Base-by-base conservation (phyloP, 768 basidiomycete genomes). In the Podaxis carcinomalis region DNA sequence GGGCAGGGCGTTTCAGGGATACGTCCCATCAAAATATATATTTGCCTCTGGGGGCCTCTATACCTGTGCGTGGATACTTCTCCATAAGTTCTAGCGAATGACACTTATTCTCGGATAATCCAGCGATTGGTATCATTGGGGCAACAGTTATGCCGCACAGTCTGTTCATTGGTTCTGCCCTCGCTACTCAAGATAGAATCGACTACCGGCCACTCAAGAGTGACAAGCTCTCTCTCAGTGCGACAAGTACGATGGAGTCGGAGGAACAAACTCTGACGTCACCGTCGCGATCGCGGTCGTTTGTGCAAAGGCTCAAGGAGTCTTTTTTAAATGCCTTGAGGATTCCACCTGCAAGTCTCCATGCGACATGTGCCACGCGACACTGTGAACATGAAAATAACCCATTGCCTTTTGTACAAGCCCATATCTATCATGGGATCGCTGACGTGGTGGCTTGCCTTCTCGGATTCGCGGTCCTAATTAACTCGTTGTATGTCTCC, bases 91-190 rank as follows among this genome's bases (percentile, higher is more conserved):
- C 27, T 44, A 5, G 40, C 35, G 23, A 28, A 25, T 32, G 54
- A 25, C 42, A 39, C 37, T 28, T 49, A 51, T 27, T 35, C 61
- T 44, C 32, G 35, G 47, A 25, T 7, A 5, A 3, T 39, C 11
- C 62, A 87, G 85, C 87, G 32, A 83, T 90, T 57, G 89, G 89
- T 39, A 86, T 92, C 53, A 68, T 90, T 1, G 88, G 90, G 32
- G 92, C 93, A 1, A 97, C 93, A 2, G 88, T 94, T 62, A 95
- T 95, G 94, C 94, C 94, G 0, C 94, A 95, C 71, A 89, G 88
- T 62, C 78, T 97, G n/a, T 94, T 91, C 77, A 79, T 97, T 14
- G 95, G 94, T 4, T 93, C 92, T 2, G 84, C 86, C 32, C 83
- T 97, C 4, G 88, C 93, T 2, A 93, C 92, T 0, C 90, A 94